These are phyloP conservation scores for Rhodofomes roseus DNA, from an alignment of 1,284 basidiomycete genomes.

Conservation along the genomic window DNA sequence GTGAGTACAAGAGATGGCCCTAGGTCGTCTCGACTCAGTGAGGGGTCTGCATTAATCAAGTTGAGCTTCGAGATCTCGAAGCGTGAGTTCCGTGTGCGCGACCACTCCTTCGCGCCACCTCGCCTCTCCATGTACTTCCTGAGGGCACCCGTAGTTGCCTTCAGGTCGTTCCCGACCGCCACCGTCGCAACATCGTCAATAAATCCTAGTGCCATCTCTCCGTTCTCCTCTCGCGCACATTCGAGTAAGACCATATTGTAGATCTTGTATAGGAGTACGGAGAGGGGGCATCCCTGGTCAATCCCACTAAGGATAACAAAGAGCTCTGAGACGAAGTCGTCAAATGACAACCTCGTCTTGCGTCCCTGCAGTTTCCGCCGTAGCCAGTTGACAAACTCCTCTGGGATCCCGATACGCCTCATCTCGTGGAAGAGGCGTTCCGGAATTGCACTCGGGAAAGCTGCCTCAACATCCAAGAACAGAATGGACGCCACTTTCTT, in stretches of 20 bases:
- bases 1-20: too few species aligned
- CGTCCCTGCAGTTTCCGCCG: too few species aligned
- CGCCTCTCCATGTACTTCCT: slow-evolving; percentile 16
- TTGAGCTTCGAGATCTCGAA: too few species aligned
- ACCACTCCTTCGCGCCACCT: slow-evolving; percentile 22
- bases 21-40: too few species aligned
- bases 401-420: background rate
- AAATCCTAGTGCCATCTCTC: slow-evolving; percentile 21
- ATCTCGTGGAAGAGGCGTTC: too few species aligned
- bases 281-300: too few species aligned
- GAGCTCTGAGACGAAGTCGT: slow-evolving; percentile 25
- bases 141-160: slow-evolving; percentile 14
- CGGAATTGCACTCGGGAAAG: too few species aligned
- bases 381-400: too few species aligned
- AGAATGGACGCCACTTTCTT: slow-evolving; percentile 25
- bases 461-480: slow-evolving; percentile 19
- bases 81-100: slow-evolving; percentile 20
- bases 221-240: slow-evolving; percentile 3
- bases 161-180: slow-evolving; percentile 11
- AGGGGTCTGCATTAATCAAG: too few species aligned
- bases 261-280: slow-evolving; percentile 28
- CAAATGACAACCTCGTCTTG: too few species aligned
- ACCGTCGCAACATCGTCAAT: slow-evolving; percentile 29
- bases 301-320: slow-evolving; percentile 25
- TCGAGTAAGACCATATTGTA: slow-evolving; percentile 31